These are phyloP conservation scores for Teunomyces cretensis DNA, from an alignment of 805 yeast genomes.

Conservation along the genomic window DNA sequence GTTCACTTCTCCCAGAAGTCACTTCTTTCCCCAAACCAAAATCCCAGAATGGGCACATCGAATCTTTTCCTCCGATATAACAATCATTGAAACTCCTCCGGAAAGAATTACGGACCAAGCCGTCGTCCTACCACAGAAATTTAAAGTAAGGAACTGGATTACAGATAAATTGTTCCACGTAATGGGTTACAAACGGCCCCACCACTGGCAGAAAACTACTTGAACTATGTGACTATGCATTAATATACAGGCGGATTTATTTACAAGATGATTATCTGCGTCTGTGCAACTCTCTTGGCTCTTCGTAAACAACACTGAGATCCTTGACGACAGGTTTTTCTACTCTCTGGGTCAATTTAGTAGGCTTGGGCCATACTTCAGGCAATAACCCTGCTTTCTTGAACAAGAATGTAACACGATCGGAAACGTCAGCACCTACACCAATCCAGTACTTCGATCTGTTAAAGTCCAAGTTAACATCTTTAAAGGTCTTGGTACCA, in stretches of 20 bases:
- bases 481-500: conserved; percentile 67
- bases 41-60: background rate
- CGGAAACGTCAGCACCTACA: conserved; percentile 94
- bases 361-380: conserved; percentile 58
- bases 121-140: background rate
- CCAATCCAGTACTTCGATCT: conserved; percentile 96
- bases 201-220: background rate
- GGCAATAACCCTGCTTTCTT: conserved; percentile 74
- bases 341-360: conserved; percentile 33
- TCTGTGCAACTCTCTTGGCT: conserved; percentile 33
- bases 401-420: conserved; percentile 72
- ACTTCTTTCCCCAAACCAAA: background rate
- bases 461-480: conserved; percentile 79
- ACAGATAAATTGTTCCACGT: background rate
- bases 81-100: background rate
- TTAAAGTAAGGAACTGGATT: background rate
- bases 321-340: conserved; percentile 29
- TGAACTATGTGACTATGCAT: background rate
- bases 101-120: background rate
- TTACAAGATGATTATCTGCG: conserved; percentile 20
- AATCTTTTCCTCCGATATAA: background rate
- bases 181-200: background rate
- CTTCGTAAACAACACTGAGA: conserved; percentile 28
- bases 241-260: conserved; percentile 4
- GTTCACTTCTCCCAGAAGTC: background rate